Conservation (phyloP, 2,329 filamentous ascomycete species). For the Penicillium paneum region DNA sequence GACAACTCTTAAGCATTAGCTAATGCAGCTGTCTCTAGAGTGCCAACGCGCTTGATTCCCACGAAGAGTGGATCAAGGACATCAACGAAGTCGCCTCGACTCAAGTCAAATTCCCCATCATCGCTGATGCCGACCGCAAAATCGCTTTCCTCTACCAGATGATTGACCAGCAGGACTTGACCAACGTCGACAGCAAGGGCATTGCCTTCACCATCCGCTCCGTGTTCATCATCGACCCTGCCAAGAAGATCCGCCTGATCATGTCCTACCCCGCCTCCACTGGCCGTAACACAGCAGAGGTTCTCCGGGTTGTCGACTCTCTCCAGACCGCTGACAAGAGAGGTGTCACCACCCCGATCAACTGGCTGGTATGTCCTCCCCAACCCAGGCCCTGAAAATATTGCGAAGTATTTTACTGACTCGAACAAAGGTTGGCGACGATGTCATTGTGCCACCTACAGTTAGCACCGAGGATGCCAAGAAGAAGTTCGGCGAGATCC, state of each 20-base stretch:
- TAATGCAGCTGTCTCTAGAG: conserved; percentile 34
- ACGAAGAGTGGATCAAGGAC: conserved; percentile 85
- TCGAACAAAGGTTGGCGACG: conserved; percentile 61
- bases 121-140: conserved; percentile 75
- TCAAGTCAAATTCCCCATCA: conserved; percentile 72
- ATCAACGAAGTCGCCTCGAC: conserved; percentile 71
- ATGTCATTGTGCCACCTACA: conserved; percentile 84
- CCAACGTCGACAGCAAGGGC: conserved; percentile 76
- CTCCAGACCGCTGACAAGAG: conserved; percentile 83
- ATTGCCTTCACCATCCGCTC: conserved; percentile 82
- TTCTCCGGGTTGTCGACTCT: conserved; percentile 74
- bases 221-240: conserved; percentile 91
- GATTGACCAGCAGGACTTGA: conserved; percentile 77
- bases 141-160: conserved; percentile 76
- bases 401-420: not conserved
- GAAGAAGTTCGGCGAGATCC: conserved; percentile 76
- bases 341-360: conserved; percentile 82
- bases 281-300: conserved; percentile 76
- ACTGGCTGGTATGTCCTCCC: conserved; percentile 57
- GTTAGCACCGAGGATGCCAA: conserved; percentile 82
- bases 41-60: conserved; percentile 78
- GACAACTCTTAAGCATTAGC: not conserved
- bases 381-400: not conserved
- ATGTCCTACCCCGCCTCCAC: conserved; percentile 91
- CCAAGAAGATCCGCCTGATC: conserved; percentile 88